Evolutionary conservation across 306 rosid species (phyloP), one percentile per base, ranked within the genome.

Genomic region (Begonia loranthoides): DNA sequence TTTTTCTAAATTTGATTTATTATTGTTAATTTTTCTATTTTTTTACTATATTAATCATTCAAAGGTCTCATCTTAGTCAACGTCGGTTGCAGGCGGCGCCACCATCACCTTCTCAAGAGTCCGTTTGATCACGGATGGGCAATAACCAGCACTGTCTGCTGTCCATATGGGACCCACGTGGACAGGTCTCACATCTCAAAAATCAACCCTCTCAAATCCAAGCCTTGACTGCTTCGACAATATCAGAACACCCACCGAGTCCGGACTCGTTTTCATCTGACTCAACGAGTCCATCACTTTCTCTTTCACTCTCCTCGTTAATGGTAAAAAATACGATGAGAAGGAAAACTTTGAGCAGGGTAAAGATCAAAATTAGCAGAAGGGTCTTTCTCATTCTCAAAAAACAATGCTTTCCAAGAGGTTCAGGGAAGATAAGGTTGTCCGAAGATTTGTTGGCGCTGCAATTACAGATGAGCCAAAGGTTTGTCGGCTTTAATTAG

Each of bases 201-300:
- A 54, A 61, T 89, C 87, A 63, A 89, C 93, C 54, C 63, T 70
- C 34, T 89, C 95, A 9, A 89, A 50, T 0, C 95, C 97, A 60
- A 89, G 41, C 73, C 95, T 79, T 58, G 97, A 89, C 97, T 95
- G 84, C 63, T 84, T 93, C 1, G 97, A 75, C 52, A 89, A 10
- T 13, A 89, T 77, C 53, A 89, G 57, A 22, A 84, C 95, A 8
- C 97, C 97, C 6, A 82, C 94, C 52, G 69, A 74, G 76, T 84
- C 97, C 0, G 93, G 94, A 76, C 72, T 6, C 73, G 80, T 77
- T 12, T 66, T 70, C 15, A 66, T 62, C 79, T 71, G 78, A 38
- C 80, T 58, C 52, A 89, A 82, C 48, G 62, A 62, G 64, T 79
- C 82, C 17, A 46, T 44, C 72, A 89, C 87, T 12, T 64, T 62